Conservation (phyloP, 495 filamentous ascomycete genomes). For the Talaromyces liani region DNA sequence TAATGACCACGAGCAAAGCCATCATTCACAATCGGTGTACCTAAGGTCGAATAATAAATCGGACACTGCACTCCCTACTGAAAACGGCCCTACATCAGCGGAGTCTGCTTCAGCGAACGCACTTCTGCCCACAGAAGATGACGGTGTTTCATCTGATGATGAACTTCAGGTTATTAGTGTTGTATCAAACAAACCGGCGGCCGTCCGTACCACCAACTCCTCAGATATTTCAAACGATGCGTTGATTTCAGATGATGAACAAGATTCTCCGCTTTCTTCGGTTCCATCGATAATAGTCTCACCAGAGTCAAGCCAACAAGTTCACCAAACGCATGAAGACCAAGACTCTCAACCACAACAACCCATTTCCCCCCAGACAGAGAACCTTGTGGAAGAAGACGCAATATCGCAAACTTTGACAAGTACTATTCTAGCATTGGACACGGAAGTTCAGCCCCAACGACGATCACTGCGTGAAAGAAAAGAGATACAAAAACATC, state of each 20-base stretch:
- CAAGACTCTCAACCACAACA: neutral
- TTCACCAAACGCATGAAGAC: neutral
- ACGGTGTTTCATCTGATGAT: neutral
- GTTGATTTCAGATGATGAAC: neutral
- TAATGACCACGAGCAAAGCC: neutral
- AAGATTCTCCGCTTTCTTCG: constrained; percentile 37
- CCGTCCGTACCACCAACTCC: neutral
- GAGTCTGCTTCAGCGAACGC: neutral
- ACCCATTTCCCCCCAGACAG: neutral
- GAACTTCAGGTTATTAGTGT: neutral
- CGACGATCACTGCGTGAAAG: constrained; percentile 52
- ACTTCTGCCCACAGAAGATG: neutral
- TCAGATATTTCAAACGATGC: neutral
- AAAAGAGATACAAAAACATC: constrained; percentile 70
- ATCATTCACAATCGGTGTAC: neutral
- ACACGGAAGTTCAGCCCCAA: constrained; percentile 24
- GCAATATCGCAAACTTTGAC: neutral
- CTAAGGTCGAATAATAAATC: neutral
- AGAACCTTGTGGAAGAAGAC: neutral
- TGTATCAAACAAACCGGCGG: neutral
- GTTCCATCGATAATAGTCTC: constrained; percentile 22
- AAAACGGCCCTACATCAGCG: neutral
- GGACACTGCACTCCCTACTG: neutral
- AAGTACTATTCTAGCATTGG: constrained; percentile 14
- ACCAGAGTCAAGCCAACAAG: neutral